Evolutionary conservation across 169 alveolate genomes (phyloP).

Genomic region (Cryptosporidium muris): DNA sequence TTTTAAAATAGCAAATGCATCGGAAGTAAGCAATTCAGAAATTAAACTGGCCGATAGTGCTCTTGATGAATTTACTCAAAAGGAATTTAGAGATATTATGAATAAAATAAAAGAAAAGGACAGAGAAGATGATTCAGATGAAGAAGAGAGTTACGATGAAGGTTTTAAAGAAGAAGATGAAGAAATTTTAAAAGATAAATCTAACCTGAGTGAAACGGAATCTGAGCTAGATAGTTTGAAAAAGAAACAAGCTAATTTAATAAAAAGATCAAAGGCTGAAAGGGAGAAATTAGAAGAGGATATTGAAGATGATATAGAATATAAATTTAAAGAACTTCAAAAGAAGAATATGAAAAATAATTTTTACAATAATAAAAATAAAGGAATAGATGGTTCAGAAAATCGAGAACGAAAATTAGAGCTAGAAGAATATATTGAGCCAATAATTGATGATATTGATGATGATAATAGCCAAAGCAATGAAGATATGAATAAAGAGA

Average conservation of each 20-base stretch:
- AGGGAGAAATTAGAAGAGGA: neutral
- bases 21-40: constrained; percentile 4
- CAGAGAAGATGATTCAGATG: neutral
- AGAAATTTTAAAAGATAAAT: neutral
- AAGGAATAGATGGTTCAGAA: neutral
- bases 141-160: neutral
- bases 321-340: neutral
- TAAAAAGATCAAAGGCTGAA: neutral
- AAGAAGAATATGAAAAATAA: neutral
- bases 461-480: neutral
- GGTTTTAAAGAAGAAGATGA: neutral
- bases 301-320: neutral
- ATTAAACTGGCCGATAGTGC: constrained; percentile 27
- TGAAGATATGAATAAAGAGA: constrained; percentile 10
- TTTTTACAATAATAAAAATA: neutral
- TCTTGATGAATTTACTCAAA: neutral
- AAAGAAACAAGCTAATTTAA: neutral
- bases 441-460: neutral
- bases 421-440: neutral
- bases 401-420: neutral
- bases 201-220: neutral
- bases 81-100: constrained; percentile 34
- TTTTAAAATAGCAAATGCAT: too few species aligned
- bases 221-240: neutral
- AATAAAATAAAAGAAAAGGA: neutral